phyloP scores from a whole-genome alignment of 257 asterid genomes.

The Solanum tarijense region DNA sequence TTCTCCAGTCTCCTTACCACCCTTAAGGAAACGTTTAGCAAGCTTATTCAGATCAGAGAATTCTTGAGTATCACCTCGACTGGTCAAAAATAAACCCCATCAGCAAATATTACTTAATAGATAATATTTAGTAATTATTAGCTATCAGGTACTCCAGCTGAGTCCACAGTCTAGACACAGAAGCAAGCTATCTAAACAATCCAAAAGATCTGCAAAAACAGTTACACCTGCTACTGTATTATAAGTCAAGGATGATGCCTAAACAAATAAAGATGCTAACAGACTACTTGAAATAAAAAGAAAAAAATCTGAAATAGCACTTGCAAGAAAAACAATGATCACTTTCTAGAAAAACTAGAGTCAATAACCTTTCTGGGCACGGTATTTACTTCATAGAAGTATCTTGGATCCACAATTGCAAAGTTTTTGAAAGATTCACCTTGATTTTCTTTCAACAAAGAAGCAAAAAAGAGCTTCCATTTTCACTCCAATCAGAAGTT shows the following conservation, averaged over 20 bases:
- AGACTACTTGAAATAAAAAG: neutral
- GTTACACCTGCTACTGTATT: neutral
- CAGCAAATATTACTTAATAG: constrained; percentile 4
- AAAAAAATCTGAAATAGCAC: neutral
- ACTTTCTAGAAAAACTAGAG: neutral
- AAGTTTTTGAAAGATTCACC: neutral
- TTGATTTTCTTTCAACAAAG: neutral
- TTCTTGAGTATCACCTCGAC: constrained; percentile 98
- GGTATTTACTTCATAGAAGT: neutral
- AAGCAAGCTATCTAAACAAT: neutral
- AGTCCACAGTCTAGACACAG: neutral
- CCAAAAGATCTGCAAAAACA: neutral
- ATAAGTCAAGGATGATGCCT: neutral
- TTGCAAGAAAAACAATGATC: neutral
- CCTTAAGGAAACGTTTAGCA: constrained; percentile 72
- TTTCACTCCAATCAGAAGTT: neutral
- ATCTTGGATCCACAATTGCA: neutral
- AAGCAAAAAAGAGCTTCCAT: neutral
- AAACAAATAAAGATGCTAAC: neutral
- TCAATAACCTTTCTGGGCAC: neutral
- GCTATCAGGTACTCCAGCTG: neutral
- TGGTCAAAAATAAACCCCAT: constrained; percentile 24
- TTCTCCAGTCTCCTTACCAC: constrained; percentile 39
- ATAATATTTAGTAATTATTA: neutral
- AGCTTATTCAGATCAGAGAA: constrained; percentile 89